Base-by-base conservation (phyloP, 2,329 filamentous ascomycete species). In the Pestalotiopsis sp. region DNA sequence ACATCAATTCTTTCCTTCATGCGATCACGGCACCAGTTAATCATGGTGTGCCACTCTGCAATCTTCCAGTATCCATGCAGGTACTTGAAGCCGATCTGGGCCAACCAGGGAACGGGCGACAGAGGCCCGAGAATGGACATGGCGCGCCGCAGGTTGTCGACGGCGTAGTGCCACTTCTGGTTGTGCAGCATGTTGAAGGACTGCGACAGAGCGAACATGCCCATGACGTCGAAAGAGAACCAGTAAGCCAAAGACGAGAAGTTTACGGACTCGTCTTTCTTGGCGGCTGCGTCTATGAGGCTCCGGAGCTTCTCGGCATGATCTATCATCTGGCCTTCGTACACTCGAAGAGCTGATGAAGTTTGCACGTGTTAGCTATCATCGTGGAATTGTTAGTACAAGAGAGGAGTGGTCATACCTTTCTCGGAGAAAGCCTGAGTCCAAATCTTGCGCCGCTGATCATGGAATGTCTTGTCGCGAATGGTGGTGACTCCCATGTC, bases 221-320 rank as follows among this genome's bases (percentile, higher is more conserved):
- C 66, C 59, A 72, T 69, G 9, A 69, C 23, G 36, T 72, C 71
- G 20, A 69, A 72, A 1, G 70, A 39, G 61, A 68, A 72, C 68
- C 68, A 69, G 13, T 52, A 66, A 6, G 62, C 69, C 4, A 70
- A 20, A 45, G 41, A 45, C 13, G 41, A 45, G 20, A 70, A 68
- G 31, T 70, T 14, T 27, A 59, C 56, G 4, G 20, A 7, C 56
- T 23, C 20, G 12, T 67, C 66, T 3, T 41, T 12, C 3, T n/a
- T 13, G n/a, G 23, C 38, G 5, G 67, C 69, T 2, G 36, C 23
- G 31, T 68, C 11, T 12, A 72, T 36, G 3, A 64, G 60, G 2
- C 52, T 49, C 4, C 67, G 14, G 3, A 72, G 58, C 2, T 66
- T 64, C 6, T 25, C 49, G n/a, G 64, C 66, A 45, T 25, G 68